Base-by-base conservation (phyloP, 2,329 filamentous ascomycete genomes). In the Curvularia eragrostidis region DNA sequence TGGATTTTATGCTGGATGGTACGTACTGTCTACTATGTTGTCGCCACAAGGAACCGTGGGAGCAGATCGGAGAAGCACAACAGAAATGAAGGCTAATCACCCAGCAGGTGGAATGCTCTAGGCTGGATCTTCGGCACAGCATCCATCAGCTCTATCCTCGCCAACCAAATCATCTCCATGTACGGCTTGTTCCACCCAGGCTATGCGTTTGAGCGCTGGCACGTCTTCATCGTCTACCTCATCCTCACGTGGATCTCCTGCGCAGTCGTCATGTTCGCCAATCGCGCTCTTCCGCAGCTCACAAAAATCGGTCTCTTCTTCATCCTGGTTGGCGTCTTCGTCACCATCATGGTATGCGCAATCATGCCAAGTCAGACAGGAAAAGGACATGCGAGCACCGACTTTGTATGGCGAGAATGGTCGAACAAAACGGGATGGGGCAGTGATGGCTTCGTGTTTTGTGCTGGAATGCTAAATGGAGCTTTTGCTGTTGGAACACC, bases 401-500 rank as follows among this genome's bases (percentile, higher is more conserved):
- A 62, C 0, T 81, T 81, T 52, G 80, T 83, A 0, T 83, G 79
- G 79, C 70, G 66, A 10, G 76, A 81, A 5, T 83, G 79, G 75
- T 56, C 64, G n/a, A 83, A 83, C 54, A 68, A 76, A 52, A 79
- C 81, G 0, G 80, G 81, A 0, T 83, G 77, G 63, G 64, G 62
- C 1, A 82, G 78, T 51, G 79, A 85, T 43, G 86, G 86, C 15
- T 84, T 89, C n/a, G 86, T 86, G 2, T 89, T 90, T 61, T 76
- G 89, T 24, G 78, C 84, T 0, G 87, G 87, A 18, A 87, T 89
- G 72, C 79, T 90, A 23, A 91, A 91, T 65, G 89, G 87, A 10
- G 88, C 88, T 3, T 91, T 86, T 69, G 84, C 85, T 43, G 84
- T 91, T 10, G 89, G 88, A 6, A 85, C 85, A 1, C 85, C 87